A percentile compares a stretch with the other conserved stretches of the same genome.
Conservation (phyloP, 2,329 filamentous ascomycete genomes). For the Fusarium metavorans region DNA sequence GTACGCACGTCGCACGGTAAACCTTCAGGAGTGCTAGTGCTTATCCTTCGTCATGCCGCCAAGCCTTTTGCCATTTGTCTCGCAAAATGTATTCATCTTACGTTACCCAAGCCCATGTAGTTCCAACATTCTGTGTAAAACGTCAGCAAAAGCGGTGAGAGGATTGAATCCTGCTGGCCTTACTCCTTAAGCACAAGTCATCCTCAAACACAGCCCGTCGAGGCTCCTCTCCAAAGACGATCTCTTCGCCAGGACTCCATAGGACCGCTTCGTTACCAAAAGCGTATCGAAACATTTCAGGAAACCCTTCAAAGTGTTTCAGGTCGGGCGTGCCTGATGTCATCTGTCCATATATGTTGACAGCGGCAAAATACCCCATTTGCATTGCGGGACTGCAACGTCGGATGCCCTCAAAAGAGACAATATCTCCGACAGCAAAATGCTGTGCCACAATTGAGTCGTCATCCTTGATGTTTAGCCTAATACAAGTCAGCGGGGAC, state of each 20-base stretch:
- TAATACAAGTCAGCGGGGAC: background rate
- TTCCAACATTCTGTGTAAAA: background rate
- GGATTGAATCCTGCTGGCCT: background rate
- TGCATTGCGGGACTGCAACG: background rate
- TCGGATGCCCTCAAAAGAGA: background rate
- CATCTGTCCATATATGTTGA: background rate
- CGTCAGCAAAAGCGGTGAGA: background rate
- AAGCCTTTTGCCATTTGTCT: background rate
- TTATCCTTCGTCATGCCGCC: background rate
- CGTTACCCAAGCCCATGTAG: background rate
- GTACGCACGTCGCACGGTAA: background rate
- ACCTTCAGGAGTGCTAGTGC: background rate
- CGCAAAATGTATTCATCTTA: background rate
- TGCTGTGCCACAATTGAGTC: background rate
- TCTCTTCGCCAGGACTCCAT: background rate
- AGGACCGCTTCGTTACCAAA: background rate
- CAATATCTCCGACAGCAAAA: background rate
- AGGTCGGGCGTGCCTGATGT: background rate
- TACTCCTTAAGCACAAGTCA: background rate
- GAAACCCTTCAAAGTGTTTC: background rate
- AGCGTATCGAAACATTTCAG: background rate
- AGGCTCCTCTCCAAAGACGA: background rate
- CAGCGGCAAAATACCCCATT: background rate
- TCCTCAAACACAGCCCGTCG: background rate
- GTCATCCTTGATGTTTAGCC: background rate